Conservation (phyloP, 2,329 filamentous ascomycete species). For the Microsporum audouinii region DNA sequence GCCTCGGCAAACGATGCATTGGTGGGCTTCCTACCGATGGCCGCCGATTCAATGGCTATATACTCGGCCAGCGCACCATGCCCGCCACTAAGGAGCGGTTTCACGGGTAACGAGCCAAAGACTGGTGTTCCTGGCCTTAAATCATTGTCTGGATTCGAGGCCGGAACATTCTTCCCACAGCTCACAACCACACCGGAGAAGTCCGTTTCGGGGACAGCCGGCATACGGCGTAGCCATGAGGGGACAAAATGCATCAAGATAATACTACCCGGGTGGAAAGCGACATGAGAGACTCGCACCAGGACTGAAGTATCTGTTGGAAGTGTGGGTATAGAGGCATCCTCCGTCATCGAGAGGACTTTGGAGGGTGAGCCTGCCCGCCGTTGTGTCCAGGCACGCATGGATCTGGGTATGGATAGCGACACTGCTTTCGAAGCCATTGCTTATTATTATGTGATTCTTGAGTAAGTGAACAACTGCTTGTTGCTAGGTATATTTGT, state of each 20-base stretch:
- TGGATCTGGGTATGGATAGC: conserved; percentile 1
- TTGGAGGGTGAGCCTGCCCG: conserved; percentile 5
- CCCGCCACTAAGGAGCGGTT: conserved; percentile 6
- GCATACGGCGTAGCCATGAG: conserved; percentile 8
- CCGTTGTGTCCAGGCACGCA: conserved; percentile 6
- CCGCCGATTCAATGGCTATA: conserved; percentile 9
- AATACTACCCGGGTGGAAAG: conserved; percentile 9
- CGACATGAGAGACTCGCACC: conserved; percentile 12
- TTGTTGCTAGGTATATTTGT: not conserved
- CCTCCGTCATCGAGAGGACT: conserved; percentile 5
- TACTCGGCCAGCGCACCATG: conserved; percentile 9
- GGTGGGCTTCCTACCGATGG: conserved; percentile 6
- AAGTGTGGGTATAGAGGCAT: conserved; percentile 6
- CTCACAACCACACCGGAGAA: conserved; percentile 11
- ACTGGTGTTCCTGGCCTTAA: conserved; percentile 9
- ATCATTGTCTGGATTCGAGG: not conserved
- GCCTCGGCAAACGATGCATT: conserved; percentile 8
- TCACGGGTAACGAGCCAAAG: conserved; percentile 12
- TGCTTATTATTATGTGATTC: not conserved
- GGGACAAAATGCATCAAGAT: conserved; percentile 12
- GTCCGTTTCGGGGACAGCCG: conserved; percentile 11
- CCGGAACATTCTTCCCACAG: conserved; percentile 5
- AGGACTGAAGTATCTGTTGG: conserved; percentile 11
- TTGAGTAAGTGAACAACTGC: not conserved
- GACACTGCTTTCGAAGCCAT: not conserved